These are phyloP conservation scores for Tetrapisispora nanseiensis DNA, from an alignment of 805 yeast species.

Conservation along the genomic window DNA sequence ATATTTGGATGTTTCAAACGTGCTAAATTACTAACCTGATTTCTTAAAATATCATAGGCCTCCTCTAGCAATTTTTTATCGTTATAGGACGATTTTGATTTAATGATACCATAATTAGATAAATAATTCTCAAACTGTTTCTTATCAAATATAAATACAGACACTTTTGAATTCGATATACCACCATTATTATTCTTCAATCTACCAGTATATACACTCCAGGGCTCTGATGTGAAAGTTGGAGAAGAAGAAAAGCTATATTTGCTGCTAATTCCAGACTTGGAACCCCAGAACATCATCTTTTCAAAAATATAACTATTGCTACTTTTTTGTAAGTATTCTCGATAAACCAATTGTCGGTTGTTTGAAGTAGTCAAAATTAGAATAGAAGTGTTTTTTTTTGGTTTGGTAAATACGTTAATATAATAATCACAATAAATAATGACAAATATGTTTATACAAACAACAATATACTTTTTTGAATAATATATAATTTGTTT, in stretches of 20 bases:
- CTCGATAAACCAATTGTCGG: background rate
- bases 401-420: no score
- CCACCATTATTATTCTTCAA: constrained; percentile 44
- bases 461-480: no score
- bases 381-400: no score
- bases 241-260: constrained; percentile 66
- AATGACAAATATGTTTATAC: no score
- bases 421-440: no score
- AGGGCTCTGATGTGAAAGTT: constrained; percentile 64
- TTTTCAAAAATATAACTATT: background rate
- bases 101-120: constrained; percentile 39
- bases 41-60: constrained; percentile 58
- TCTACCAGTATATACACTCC: constrained; percentile 83
- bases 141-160: constrained; percentile 84
- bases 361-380: no score
- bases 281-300: constrained; percentile 29
- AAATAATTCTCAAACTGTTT: constrained; percentile 55
- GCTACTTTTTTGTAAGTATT: background rate
- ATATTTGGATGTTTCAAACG: constrained; percentile 86
- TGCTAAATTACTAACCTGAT: constrained; percentile 62
- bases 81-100: constrained; percentile 30
- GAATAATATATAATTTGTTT: no score
- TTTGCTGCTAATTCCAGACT: constrained; percentile 51
- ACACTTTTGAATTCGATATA: constrained; percentile 36
- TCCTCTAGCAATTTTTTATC: constrained; percentile 42